Percentiles rank a stretch among this genome's conserved stretches.
Conservation (phyloP, 2,329 filamentous ascomycete genomes). For the Cyphellophora europaea region DNA sequence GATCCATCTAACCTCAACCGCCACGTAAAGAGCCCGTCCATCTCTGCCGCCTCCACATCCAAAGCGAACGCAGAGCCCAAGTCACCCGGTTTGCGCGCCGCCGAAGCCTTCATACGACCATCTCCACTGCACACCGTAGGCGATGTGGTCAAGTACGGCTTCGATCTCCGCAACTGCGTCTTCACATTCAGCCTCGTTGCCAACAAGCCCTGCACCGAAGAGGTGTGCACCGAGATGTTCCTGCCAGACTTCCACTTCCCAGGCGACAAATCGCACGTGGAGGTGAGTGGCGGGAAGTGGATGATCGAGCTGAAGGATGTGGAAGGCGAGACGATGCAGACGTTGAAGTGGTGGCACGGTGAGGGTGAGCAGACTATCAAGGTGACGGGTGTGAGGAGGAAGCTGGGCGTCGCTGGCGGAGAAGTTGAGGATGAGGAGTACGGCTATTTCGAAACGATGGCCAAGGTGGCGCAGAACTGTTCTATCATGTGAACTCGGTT, state of each 20-base stretch:
- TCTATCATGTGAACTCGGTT: constrained; percentile 26
- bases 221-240: constrained; percentile 70
- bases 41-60: background rate
- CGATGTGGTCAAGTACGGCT: constrained; percentile 60
- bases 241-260: constrained; percentile 92
- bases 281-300: constrained; percentile 83
- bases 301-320: constrained; percentile 66
- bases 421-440: constrained; percentile 20
- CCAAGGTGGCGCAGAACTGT: constrained; percentile 39
- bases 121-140: constrained; percentile 69
- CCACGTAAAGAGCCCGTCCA: constrained; percentile 51
- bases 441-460: constrained; percentile 18
- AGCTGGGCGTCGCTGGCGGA: constrained; percentile 25
- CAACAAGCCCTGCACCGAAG: constrained; percentile 48
- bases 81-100: constrained; percentile 70
- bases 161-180: constrained; percentile 69
- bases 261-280: constrained; percentile 58
- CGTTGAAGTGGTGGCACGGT: constrained; percentile 85
- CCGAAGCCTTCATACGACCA: constrained; percentile 86
- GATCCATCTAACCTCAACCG: constrained; percentile 54
- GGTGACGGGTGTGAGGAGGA: constrained; percentile 64
- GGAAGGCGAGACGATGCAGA: constrained; percentile 61
- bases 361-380: constrained; percentile 73
- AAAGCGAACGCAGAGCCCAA: constrained; percentile 34
- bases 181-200: constrained; percentile 66